Evolutionary conservation across 1,139 yeast species (phyloP).

Genomic region (Saccharomyces hybrid): DNA sequence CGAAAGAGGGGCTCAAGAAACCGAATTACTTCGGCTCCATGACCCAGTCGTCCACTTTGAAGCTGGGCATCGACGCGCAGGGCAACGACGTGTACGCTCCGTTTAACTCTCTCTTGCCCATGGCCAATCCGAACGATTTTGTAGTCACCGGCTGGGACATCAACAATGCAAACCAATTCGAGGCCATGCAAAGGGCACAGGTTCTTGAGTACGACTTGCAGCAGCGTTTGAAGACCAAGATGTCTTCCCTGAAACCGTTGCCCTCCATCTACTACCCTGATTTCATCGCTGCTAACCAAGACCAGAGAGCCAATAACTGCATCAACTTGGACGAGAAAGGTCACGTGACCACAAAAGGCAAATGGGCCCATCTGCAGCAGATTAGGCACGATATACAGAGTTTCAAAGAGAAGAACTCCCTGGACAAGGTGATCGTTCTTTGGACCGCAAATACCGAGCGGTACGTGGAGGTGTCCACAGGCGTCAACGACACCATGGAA

Average conservation of each 20-base stretch:
- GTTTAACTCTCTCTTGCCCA: slow-evolving; percentile 79
- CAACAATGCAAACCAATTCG: slow-evolving; percentile 57
- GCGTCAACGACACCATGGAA: slow-evolving; percentile 85
- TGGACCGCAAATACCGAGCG: slow-evolving; percentile 99
- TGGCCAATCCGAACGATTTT: slow-evolving; percentile 84
- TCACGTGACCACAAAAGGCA: slow-evolving; percentile 47
- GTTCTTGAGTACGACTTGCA: slow-evolving; percentile 84
- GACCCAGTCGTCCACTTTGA: slow-evolving; percentile 85
- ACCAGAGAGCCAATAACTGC: slow-evolving; percentile 83
- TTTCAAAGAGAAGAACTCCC: slow-evolving; percentile 62
- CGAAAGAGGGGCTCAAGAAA: slow-evolving; percentile 69
- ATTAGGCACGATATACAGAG: slow-evolving; percentile 76
- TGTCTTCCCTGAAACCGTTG: slow-evolving; percentile 62
- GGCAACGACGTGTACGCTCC: slow-evolving; percentile 93
- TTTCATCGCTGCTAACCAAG: slow-evolving; percentile 92
- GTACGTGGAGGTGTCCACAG: slow-evolving; percentile 66
- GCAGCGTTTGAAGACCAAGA: slow-evolving; percentile 59
- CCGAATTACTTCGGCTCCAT: slow-evolving; percentile 96
- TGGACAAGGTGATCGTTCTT: slow-evolving; percentile 82
- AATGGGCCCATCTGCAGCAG: slow-evolving; percentile 86
- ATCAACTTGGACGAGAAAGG: slow-evolving; percentile 50
- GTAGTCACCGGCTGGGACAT: slow-evolving; percentile 96
- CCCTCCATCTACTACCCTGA: slow-evolving; percentile 91
- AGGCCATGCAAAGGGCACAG: slow-evolving; percentile 78
- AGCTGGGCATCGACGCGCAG: slow-evolving; percentile 71